These are phyloP conservation scores for Sarocladium kiliense DNA, from an alignment of 2,329 filamentous ascomycete species.

Conservation along the genomic window DNA sequence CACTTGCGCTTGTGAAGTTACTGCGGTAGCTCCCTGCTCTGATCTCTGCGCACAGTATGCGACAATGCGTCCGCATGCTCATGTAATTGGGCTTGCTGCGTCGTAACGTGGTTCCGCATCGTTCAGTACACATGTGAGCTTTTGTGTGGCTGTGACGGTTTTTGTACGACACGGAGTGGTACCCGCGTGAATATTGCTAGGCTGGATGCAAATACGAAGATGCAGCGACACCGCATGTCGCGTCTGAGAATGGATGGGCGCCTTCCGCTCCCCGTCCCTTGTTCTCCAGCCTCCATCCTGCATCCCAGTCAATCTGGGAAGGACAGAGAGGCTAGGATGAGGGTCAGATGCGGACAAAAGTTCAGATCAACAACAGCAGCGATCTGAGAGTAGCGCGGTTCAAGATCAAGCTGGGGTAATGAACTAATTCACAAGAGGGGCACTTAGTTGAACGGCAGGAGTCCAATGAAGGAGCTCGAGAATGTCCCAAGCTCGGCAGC, in stretches of 20 bases:
- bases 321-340: too few species aligned
- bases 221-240: too few species aligned
- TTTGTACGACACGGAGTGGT: neutral
- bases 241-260: too few species aligned
- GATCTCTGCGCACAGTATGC: neutral
- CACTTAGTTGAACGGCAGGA: neutral
- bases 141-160: neutral
- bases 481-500: conserved; percentile 2
- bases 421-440: neutral
- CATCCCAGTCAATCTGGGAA: too few species aligned
- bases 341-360: neutral
- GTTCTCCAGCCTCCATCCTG: too few species aligned
- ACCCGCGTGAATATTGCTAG: neutral
- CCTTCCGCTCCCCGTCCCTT: neutral
- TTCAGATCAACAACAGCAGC: neutral
- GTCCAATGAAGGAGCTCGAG: neutral
- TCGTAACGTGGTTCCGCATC: neutral
- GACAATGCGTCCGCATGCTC: neutral
- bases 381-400: neutral
- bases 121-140: neutral
- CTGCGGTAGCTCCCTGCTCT: neutral
- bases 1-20: too few species aligned
- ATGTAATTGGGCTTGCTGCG: neutral
- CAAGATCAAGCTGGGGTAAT: conserved; percentile 3
- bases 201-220: neutral